Base-by-base conservation (phyloP, 768 basidiomycete species). In the Tylopilus rubrobrunneus region DNA sequence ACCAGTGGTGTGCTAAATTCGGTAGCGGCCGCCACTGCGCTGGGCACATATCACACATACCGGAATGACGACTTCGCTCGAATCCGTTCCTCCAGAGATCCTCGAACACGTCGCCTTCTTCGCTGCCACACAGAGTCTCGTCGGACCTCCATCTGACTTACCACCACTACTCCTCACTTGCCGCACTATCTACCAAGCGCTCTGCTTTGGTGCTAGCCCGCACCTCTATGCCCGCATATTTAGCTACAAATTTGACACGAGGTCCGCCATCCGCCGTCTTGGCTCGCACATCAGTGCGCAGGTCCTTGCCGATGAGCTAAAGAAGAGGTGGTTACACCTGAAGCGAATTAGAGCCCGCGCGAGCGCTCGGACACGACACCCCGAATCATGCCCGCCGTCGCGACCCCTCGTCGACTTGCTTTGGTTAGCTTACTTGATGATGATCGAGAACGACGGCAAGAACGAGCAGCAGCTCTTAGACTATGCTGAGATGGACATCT, bases 391-490 rank as follows among this genome's bases (percentile, higher is more conserved):
- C 42, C 70, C 73, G 23, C 11, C 27, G 15, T n/a, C 42, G 3
- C 45, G 47, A n/a, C 7, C 47, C n/a, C 44, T 49, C 36, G 34
- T 45, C 40, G 74, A 82, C n/a, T 63, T 81, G 14, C 78, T 92
- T 6, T 86, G 83, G 75, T 78, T 79, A 28, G 78, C 83, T 27
- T 91, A 87, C 63, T 70, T 89, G 36, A 83, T 92, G 83, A 79
- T 91, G 77, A 72, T 92, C 45, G 91, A 93, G 72, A 86, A 89
- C 59, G 86, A 86, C 28, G 86, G 82, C 41, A 84, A 79, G 64
- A 92, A 92, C 59, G 80, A 80, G 59, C 66, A 46, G 43, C 89
- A 90, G 64, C 76, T 92, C n/a, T 66, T 81, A n/a, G 81, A 82
- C 23, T 89, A 85, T 61, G 88, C 81, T 6, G 62, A 65, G 39